Conservation (phyloP, 495 filamentous ascomycete species). For the Xylaria longipes region DNA sequence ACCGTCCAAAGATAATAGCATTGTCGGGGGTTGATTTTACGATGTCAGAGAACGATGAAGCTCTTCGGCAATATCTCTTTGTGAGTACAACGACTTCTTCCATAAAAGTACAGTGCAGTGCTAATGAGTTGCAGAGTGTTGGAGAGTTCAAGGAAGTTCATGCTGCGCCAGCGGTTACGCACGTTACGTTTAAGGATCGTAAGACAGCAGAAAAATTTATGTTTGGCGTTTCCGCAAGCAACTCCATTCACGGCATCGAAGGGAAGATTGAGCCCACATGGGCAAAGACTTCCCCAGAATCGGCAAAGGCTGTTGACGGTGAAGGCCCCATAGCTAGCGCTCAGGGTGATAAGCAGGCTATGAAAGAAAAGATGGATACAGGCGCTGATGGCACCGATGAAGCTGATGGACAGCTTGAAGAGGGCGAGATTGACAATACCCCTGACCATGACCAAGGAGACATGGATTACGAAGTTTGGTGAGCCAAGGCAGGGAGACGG, state of each 20-base stretch:
- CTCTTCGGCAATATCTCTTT: constrained; percentile 82
- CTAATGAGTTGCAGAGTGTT: constrained; percentile 65
- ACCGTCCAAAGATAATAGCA: constrained; percentile 78
- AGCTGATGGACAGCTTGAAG: constrained; percentile 29
- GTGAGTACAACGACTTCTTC: constrained; percentile 58
- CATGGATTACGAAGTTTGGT: constrained; percentile 43
- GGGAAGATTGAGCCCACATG: constrained; percentile 78
- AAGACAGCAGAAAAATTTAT: constrained; percentile 88
- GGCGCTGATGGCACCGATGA: constrained; percentile 6
- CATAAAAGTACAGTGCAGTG: neutral
- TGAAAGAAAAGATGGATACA: constrained; percentile 23
- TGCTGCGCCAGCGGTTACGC: constrained; percentile 64
- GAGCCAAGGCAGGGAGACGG: neutral
- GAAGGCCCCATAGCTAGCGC: constrained; percentile 22
- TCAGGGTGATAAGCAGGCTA: constrained; percentile 25
- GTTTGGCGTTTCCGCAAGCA: constrained; percentile 61
- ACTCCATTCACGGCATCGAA: constrained; percentile 71
- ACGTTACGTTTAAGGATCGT: constrained; percentile 84
- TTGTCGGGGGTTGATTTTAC: constrained; percentile 74
- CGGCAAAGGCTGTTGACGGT: constrained; percentile 18
- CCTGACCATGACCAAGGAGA: constrained; percentile 35
- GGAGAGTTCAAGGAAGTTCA: constrained; percentile 84
- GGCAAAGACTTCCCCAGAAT: constrained; percentile 53
- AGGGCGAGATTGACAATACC: constrained; percentile 34
- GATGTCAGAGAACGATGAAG: constrained; percentile 75